Percentiles rank a stretch among this genome's conserved stretches.
These are phyloP conservation scores for Knufia petricola DNA, from an alignment of 2,329 filamentous ascomycete genomes.

Conservation along the genomic window DNA sequence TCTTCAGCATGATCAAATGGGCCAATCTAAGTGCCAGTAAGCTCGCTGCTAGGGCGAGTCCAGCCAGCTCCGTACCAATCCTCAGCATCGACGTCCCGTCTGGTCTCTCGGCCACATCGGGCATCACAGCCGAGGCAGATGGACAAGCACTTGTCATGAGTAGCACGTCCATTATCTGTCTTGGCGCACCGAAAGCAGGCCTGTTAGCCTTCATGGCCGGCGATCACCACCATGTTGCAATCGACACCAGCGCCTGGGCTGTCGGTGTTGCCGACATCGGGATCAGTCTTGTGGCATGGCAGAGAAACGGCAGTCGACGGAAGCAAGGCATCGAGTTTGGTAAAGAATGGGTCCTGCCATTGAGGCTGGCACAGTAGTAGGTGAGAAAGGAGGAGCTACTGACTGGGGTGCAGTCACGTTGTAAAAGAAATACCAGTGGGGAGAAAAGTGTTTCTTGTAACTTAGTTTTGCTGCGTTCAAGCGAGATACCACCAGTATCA, in stretches of 20 bases:
- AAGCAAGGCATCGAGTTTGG: conserved; percentile 83
- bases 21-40: conserved; percentile 53
- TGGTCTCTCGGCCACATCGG: conserved; percentile 42
- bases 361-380: conserved; percentile 14
- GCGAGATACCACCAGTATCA: too few relatives aligned
- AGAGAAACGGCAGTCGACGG: conserved; percentile 33
- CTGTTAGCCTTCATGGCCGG: conserved; percentile 65
- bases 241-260: conserved; percentile 48
- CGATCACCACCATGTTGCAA: conserved; percentile 26
- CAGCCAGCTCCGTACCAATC: conserved; percentile 47
- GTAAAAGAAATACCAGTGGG: too few relatives aligned
- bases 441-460: too few relatives aligned
- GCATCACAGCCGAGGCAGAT: conserved; percentile 52
- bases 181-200: conserved; percentile 80
- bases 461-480: too few relatives aligned
- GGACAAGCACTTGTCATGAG: conserved; percentile 70
- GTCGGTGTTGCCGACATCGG: conserved; percentile 82
- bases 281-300: conserved; percentile 28
- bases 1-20: conserved; percentile 88
- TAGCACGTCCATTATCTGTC: conserved; percentile 70
- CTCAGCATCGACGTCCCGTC: conserved; percentile 86
- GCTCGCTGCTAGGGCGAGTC: background rate
- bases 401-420: too few relatives aligned
- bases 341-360: conserved; percentile 65
- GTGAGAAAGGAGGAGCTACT: too few relatives aligned